Base-by-base conservation (phyloP, 805 yeast species). In the Cyberlindnera euphorbiiphila region DNA sequence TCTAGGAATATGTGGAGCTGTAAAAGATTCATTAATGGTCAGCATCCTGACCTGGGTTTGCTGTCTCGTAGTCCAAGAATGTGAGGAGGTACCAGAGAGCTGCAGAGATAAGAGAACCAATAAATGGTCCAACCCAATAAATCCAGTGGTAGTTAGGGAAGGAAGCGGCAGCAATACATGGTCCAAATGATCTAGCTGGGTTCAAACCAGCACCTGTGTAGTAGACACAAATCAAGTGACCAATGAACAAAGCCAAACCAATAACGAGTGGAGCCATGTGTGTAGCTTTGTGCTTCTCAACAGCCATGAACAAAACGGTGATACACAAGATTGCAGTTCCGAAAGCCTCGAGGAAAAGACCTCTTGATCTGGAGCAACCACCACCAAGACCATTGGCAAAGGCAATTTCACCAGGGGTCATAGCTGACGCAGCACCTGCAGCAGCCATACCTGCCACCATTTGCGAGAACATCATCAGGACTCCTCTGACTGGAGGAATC, bases 141-240 rank as follows among this genome's bases (percentile, higher is more conserved):
- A 87, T 85, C 95, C 94, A 86, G 71, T 79, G 87, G 67, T 86
- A 86, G 55, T 54, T 60, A 24, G 95, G 94, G 80, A 87, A 87
- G 16, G 75, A 68, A 40, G 61, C 68, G 38, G 74, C 73, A 42
- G 88, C 94, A 43, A 85, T 68, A 59, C 80, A 74, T 36, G 95
- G 94, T 56, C 96, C 96, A 40, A 86, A 74, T 23, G 85, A 68
- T 71, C 96, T 78, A 31, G 96, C 95, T 41, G 95, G 95, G 72
- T 86, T 86, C 56, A 85, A 69, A 59, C 95, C 95, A 26, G 95
- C 94, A 60, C 95, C 95, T 34, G 95, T 84, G 69, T 75, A 82
- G 74, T 72, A 82, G 39, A 87, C 85, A 58, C 83, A 74, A 51
- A 85, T 71, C 69, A 86, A 74, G 61, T 86, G 95, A 33, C 82